A percentile compares a stretch with the other conserved stretches of the same genome.
phyloP scores from a whole-genome alignment of 2,329 filamentous ascomycete species.

The Cladosporium sp. region DNA sequence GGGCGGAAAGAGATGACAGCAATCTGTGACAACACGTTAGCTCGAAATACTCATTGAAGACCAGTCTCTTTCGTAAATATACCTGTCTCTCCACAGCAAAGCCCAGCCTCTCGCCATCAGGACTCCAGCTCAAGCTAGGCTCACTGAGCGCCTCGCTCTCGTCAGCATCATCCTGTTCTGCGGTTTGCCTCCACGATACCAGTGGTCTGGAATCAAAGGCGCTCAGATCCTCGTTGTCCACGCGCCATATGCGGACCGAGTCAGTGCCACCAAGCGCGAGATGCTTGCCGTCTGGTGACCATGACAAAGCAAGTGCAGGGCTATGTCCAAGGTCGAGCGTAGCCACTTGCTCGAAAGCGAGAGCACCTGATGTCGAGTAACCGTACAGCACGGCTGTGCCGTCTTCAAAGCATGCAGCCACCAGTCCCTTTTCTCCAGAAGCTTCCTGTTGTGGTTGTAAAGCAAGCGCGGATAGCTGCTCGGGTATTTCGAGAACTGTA shows the following conservation, averaged over 20 bases:
- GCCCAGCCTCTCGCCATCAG: constrained; percentile 54
- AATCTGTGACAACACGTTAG: constrained; percentile 18
- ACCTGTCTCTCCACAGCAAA: constrained; percentile 49
- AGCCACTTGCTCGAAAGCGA: constrained; percentile 7
- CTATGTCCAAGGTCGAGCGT: constrained; percentile 6
- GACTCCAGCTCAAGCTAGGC: constrained; percentile 52
- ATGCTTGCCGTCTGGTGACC: constrained; percentile 45
- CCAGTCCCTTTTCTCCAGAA: not conserved
- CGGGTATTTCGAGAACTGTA: constrained; percentile 1
- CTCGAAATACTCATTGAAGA: not conserved
- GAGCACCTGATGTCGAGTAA: not conserved
- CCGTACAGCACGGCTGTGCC: not conserved
- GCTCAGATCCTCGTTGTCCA: constrained; percentile 23
- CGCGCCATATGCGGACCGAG: constrained; percentile 47
- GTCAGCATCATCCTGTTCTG: constrained; percentile 22
- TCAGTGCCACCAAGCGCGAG: constrained; percentile 48
- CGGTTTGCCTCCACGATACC: constrained; percentile 32
- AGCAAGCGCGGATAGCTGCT: constrained; percentile 7
- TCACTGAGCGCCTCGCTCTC: constrained; percentile 25
- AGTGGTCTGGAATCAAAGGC: constrained; percentile 14
- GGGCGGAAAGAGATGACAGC: constrained; percentile 27
- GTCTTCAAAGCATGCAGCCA: constrained; percentile 15
- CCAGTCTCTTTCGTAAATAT: constrained; percentile 21
- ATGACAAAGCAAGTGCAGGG: constrained; percentile 44
- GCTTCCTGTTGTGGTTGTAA: constrained; percentile 6